A percentile compares a stretch with the other conserved stretches of the same genome.
Conservation (phyloP, 352 stramenopile species). For the Thalassiosira ordinaria region DNA sequence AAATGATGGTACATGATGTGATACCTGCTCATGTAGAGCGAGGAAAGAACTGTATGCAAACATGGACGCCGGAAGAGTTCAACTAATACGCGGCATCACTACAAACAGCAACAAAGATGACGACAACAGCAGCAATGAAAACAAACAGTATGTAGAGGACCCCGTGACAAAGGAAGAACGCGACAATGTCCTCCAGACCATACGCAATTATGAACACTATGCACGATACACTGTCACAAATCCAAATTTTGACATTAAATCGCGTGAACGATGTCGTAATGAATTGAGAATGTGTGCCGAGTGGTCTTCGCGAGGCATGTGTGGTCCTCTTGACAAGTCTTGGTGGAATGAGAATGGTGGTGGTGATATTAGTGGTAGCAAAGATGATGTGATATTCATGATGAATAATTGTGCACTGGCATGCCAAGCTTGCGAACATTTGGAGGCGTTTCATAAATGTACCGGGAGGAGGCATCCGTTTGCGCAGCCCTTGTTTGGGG, state of each 20-base stretch:
- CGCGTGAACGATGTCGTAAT: constrained; percentile 42
- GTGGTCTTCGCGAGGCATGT: constrained; percentile 41
- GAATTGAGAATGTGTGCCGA: constrained; percentile 48
- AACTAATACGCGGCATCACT: constrained; percentile 22
- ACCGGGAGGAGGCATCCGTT: constrained; percentile 23
- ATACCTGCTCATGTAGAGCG: constrained; percentile 4
- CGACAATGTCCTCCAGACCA: background rate
- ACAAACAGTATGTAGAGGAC: too few species aligned
- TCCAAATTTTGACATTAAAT: constrained; percentile 11
- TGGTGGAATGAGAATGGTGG: too few species aligned
- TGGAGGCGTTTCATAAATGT: constrained; percentile 50
- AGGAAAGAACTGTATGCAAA: constrained; percentile 29
- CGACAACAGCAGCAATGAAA: too few species aligned
- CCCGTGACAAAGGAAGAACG: constrained; percentile 12
- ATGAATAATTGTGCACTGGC: constrained; percentile 56
- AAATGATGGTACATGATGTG: too few species aligned
- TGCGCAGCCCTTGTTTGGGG: constrained; percentile 20
- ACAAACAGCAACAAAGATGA: too few species aligned
- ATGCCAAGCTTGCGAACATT: constrained; percentile 41
- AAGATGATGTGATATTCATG: constrained; percentile 51
- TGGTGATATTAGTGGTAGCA: too few species aligned
- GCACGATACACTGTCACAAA: constrained; percentile 28
- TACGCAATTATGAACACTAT: constrained; percentile 48
- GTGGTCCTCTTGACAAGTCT: too few species aligned
- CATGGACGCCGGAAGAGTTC: constrained; percentile 23